Percentiles rank a stretch among this genome's conserved stretches.
These are phyloP conservation scores for Gyrodon lividus DNA, from an alignment of 768 basidiomycete species.

Conservation along the genomic window DNA sequence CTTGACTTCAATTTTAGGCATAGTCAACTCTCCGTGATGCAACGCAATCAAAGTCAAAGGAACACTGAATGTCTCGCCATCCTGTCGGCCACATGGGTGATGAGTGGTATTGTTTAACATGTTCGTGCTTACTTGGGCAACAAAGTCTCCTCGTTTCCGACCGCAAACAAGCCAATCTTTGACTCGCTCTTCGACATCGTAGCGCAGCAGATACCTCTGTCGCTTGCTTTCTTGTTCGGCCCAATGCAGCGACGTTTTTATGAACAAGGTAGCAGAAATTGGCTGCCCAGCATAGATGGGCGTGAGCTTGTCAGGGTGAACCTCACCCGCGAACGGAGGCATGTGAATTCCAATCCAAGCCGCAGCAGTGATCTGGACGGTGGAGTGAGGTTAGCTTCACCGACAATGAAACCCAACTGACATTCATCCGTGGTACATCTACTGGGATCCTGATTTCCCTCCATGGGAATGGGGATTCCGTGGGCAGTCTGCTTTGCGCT, in stretches of 20 bases:
- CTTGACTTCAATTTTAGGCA: conserved; percentile 71
- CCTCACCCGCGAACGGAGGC: conserved; percentile 40
- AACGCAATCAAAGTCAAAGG: conserved; percentile 83
- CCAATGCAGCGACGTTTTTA: conserved; percentile 81
- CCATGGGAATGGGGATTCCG: conserved; percentile 49
- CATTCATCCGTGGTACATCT: conserved; percentile 81
- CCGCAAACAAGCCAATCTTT: conserved; percentile 92
- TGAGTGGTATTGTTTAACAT: not conserved
- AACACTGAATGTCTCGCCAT: conserved; percentile 55
- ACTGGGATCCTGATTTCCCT: conserved; percentile 79
- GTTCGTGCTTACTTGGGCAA: conserved; percentile 55
- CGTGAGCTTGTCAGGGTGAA: conserved; percentile 25
- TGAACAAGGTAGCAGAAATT: conserved; percentile 61
- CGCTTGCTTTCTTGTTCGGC: conserved; percentile 44
- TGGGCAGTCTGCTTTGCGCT: conserved; percentile 39
- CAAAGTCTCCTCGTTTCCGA: conserved; percentile 79
- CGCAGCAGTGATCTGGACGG: conserved; percentile 62
- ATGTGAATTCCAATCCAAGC: conserved; percentile 49
- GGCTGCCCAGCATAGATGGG: conserved; percentile 86
- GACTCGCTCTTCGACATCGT: conserved; percentile 77
- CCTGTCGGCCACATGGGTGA: conserved; percentile 39
- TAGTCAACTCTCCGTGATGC: conserved; percentile 73
- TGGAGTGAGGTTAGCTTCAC: conserved; percentile 8
- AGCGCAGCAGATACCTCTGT: conserved; percentile 59
- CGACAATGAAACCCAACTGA: conserved; percentile 35